Base-by-base conservation (phyloP, 345 rosid species). In the Boechera stricta region DNA sequence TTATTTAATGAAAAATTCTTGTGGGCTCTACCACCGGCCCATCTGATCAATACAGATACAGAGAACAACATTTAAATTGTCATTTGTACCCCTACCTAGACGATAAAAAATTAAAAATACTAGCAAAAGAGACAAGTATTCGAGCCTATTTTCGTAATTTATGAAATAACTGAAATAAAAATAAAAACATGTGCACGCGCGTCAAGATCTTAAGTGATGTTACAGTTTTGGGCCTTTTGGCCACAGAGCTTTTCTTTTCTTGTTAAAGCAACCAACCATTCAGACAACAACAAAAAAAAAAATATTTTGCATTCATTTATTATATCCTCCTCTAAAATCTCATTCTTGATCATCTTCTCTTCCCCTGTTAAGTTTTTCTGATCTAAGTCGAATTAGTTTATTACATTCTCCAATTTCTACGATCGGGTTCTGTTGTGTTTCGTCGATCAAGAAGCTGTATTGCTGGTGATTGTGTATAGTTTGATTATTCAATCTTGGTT, bases 11-110 rank as follows among this genome's bases (percentile, higher is more conserved):
- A n/a, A 48, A 7, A 35, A 61, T 44, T 26, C 7, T 16, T 5
- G 36, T 71, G 67, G 70, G 59, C 51, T 31, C 84, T 86, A 75
- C 71, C 54, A 56, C 77, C 81, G 82, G 75, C 83, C 77, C 69
- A 75, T 77, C 77, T 69, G 41, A 83, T 85, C 84, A 86, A 64
- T 49, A 71, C 63, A 57, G 33, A 39, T 26, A 35, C 10, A 11
- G 7, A 44, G 24, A 41, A 10, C 5, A 15, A 54, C 48, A 6
- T 0, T 0, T 0, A 49, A 68, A 45, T 21, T 21, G 49, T 26
- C 83, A n/a, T 5, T 61, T 66, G 0, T 70, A 80, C 47, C 80
- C 75, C 48, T 41, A 9, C 0, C 16, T 18, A 5, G 18, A 10
- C 13, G 28, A 15, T 3, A 10, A 2, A 29, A 5, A 16, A 8